These are phyloP conservation scores for Talaromyces sp. DNA, from an alignment of 2,329 filamentous ascomycete genomes.

Conservation along the genomic window DNA sequence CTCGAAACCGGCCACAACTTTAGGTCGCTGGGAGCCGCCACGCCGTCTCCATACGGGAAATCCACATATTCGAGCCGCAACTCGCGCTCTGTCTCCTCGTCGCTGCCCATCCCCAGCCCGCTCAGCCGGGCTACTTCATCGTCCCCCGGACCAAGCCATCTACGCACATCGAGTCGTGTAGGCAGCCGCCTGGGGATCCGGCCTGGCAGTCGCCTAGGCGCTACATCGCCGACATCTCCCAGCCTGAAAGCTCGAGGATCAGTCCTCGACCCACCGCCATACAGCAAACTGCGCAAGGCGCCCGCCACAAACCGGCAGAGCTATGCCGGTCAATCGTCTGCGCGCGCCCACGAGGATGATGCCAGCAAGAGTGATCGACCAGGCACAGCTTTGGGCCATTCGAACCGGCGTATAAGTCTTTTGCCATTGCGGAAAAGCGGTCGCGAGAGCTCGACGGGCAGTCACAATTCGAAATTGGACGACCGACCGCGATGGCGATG, in stretches of 20 bases:
- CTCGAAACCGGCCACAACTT: conserved; percentile 64
- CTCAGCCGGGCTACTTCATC: conserved; percentile 37
- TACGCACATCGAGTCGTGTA: conserved; percentile 17
- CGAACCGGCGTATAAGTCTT: conserved; percentile 32
- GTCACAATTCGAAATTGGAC: conserved; percentile 18
- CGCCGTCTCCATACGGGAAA: conserved; percentile 50
- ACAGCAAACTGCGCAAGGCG: conserved; percentile 32
- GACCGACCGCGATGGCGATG: conserved; percentile 33
- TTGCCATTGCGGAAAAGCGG: conserved; percentile 30
- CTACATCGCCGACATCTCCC: conserved; percentile 24
- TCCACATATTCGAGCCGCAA: conserved; percentile 18
- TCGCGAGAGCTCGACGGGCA: conserved; percentile 5
- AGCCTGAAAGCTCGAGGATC: conserved; percentile 3
- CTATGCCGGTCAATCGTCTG: conserved; percentile 29
- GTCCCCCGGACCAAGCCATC: conserved; percentile 29
- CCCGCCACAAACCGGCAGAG: conserved; percentile 28
- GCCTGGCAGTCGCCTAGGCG: conserved; percentile 22
- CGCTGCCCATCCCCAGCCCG: conserved; percentile 34
- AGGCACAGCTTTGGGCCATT: conserved; percentile 35
- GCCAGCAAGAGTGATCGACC: conserved; percentile 27
- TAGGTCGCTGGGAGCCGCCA: conserved; percentile 56
- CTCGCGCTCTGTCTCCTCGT: conserved; percentile 27
- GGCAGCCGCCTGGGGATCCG: conserved; percentile 28
- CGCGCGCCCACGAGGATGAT: conserved; percentile 18
- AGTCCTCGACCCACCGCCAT: conserved; percentile 36